These are phyloP conservation scores for Graphilbum sp. DNA, from an alignment of 2,329 filamentous ascomycete species.

Conservation along the genomic window DNA sequence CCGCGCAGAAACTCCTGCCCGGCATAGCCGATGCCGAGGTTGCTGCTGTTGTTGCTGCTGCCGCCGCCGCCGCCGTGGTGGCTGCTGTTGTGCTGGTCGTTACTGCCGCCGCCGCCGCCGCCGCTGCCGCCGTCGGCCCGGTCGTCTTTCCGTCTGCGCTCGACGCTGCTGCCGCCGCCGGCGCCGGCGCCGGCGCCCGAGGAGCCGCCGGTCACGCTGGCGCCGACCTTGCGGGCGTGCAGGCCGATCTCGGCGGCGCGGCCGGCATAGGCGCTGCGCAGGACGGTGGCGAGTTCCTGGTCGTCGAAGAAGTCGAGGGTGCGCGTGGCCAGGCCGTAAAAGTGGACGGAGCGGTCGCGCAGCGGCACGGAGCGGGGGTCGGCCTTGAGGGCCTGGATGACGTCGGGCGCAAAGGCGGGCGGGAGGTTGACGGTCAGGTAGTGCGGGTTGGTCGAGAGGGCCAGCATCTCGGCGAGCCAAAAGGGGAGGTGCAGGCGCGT, in stretches of 20 bases:
- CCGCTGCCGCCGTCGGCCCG: conserved; percentile 41
- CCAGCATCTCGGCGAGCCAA: conserved; percentile 91
- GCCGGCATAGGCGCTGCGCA: conserved; percentile 64
- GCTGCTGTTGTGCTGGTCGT: too few relatives aligned
- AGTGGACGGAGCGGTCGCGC: conserved; percentile 68
- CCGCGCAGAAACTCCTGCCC: conserved; percentile 74
- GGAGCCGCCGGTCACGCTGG: conserved; percentile 32
- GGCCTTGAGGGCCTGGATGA: conserved; percentile 80
- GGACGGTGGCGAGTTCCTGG: conserved; percentile 53
- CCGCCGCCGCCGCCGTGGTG: background rate
- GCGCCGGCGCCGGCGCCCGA: conserved; percentile 29
- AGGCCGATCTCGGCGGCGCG: conserved; percentile 72
- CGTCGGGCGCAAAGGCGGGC: conserved; percentile 55
- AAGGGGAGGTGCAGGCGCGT: conserved; percentile 72
- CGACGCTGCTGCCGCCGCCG: conserved; percentile 12
- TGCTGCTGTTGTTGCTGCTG: conserved; percentile 35
- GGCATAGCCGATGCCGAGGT: conserved; percentile 40
- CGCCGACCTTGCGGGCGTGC: conserved; percentile 72
- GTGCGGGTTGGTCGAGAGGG: conserved; percentile 37
- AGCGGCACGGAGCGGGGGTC: conserved; percentile 76
- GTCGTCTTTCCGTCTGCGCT: conserved; percentile 22
- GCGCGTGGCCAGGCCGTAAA: conserved; percentile 70
- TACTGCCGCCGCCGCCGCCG: conserved; percentile 17
- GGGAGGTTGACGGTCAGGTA: conserved; percentile 74
- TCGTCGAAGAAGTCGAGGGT: conserved; percentile 89